These are phyloP conservation scores for Phytophthora megakarya DNA, from an alignment of 352 stramenopile genomes.

Conservation along the genomic window DNA sequence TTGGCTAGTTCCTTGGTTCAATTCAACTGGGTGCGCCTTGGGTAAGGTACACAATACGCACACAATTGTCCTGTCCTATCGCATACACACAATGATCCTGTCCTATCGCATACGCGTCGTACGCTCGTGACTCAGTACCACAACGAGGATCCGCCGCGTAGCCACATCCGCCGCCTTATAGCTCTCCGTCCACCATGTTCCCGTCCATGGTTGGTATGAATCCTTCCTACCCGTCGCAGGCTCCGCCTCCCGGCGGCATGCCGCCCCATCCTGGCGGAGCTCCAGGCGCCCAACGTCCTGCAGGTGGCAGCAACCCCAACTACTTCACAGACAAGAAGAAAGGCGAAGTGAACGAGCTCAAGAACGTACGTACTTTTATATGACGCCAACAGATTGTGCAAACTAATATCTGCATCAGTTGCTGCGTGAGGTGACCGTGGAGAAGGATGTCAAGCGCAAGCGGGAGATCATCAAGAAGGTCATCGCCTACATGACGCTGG, in stretches of 20 bases:
- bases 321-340: constrained; percentile 95
- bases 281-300: constrained; percentile 25
- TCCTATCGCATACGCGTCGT: too few relatives aligned
- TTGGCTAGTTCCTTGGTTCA: too few relatives aligned
- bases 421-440: constrained; percentile 96
- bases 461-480: constrained; percentile 99
- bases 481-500: constrained; percentile 99
- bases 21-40: too few relatives aligned
- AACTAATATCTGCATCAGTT: constrained; percentile 54
- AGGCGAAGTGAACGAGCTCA: constrained; percentile 95
- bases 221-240: constrained; percentile 37
- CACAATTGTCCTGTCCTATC: not conserved
- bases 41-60: not conserved
- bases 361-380: constrained; percentile 74
- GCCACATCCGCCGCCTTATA: constrained; percentile 5
- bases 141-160: constrained; percentile 33
- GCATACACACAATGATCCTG: too few relatives aligned
- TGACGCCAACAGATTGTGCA: not conserved
- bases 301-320: constrained; percentile 55
- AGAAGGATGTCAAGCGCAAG: constrained; percentile 97
- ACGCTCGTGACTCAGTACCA: constrained; percentile 19
- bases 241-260: constrained; percentile 30
- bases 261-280: constrained; percentile 21
- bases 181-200: constrained; percentile 28
- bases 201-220: constrained; percentile 38